These are phyloP conservation scores for Bolboschoenus planiculmis DNA, from an alignment of 176 grass and related monocot genomes.

Conservation along the genomic window DNA sequence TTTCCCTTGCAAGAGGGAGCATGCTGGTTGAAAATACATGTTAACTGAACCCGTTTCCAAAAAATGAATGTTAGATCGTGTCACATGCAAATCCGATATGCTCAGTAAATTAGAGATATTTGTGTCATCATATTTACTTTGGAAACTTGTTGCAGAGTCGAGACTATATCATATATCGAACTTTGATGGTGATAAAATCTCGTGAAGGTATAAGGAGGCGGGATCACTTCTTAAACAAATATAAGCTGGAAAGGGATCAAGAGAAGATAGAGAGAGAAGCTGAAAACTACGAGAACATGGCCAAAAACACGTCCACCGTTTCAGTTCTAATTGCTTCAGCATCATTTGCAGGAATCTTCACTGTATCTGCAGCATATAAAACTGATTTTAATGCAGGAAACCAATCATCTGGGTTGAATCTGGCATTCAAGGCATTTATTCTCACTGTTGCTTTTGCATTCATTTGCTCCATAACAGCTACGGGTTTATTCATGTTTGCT, in stretches of 20 bases:
- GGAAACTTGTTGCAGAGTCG: background rate
- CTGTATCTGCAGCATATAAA: background rate
- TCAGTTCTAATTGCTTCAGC: slow-evolving; percentile 3
- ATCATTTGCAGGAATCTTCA: background rate
- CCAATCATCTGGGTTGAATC: background rate
- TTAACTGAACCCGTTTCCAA: no score
- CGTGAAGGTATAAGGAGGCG: background rate
- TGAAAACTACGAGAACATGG: background rate
- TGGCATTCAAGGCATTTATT: background rate
- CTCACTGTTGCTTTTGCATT: background rate
- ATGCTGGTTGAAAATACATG: no score
- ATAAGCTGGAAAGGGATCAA: background rate
- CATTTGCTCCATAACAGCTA: background rate
- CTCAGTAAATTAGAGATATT: background rate
- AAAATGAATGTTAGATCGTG: no score
- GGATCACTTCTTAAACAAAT: background rate
- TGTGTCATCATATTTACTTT: background rate
- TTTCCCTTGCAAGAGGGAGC: no score
- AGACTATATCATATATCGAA: background rate
- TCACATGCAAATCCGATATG: no score
- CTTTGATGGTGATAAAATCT: background rate
- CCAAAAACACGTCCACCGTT: background rate
- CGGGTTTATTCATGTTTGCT: background rate
- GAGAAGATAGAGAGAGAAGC: background rate
- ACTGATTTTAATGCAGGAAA: background rate